phyloP scores from a whole-genome alignment of 1,284 basidiomycete genomes.

The Cryptococcus sp. region DNA sequence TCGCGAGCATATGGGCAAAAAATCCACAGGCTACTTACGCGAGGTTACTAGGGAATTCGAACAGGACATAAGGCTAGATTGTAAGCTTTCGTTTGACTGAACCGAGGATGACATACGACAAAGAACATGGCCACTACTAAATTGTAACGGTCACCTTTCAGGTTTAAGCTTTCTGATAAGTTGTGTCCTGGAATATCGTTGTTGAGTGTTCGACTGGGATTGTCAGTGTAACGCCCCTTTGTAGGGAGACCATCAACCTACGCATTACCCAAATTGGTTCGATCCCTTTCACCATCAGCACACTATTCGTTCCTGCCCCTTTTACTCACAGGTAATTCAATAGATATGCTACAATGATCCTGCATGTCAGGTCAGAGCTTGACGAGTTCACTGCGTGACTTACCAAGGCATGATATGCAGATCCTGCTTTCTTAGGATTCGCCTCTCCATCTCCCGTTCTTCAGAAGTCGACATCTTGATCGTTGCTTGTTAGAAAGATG shows the following conservation, averaged over 20 bases:
- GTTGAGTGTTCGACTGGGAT: slow-evolving; percentile 18
- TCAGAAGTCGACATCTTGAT: background rate
- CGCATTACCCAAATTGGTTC: slow-evolving; percentile 30
- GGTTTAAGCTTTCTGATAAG: slow-evolving; percentile 17
- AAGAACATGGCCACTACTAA: slow-evolving; percentile 30
- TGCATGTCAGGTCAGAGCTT: background rate
- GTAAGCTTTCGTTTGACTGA: slow-evolving; percentile 4
- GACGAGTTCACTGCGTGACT: too few species aligned
- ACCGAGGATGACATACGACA: too few species aligned
- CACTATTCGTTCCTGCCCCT: background rate
- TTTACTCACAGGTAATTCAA: slow-evolving; percentile 18
- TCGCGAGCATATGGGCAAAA: too few species aligned
- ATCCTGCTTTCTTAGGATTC: slow-evolving; percentile 23
- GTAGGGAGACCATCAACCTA: background rate
- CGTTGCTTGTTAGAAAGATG: too few species aligned
- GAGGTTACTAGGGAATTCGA: slow-evolving; percentile 27
- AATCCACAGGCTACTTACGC: slow-evolving; percentile 5
- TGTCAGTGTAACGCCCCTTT: background rate
- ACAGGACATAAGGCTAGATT: slow-evolving; percentile 29
- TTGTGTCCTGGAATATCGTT: slow-evolving; percentile 26
- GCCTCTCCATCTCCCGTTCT: slow-evolving; percentile 48
- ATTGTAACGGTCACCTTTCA: slow-evolving; percentile 23
- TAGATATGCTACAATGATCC: slow-evolving; percentile 16
- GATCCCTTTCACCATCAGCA: slow-evolving; percentile 9
- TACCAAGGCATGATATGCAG: slow-evolving; percentile 23